phyloP scores from a whole-genome alignment of 2,329 filamentous ascomycete genomes.

The Talaromyces islandicus region DNA sequence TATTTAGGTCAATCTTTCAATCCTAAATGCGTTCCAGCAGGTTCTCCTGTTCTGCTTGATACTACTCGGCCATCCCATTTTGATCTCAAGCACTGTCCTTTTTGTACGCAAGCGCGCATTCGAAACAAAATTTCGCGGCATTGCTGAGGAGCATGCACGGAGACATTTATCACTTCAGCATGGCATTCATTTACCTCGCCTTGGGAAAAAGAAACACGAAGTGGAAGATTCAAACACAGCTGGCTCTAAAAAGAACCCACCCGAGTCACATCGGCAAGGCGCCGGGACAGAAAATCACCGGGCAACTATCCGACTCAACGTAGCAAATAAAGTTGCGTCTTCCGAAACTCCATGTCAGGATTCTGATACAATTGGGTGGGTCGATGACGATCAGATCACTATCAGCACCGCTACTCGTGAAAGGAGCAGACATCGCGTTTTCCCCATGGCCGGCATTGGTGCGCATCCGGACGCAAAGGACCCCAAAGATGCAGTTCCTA shows the following conservation, averaged over 20 bases:
- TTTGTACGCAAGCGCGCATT: slow-evolving; percentile 57
- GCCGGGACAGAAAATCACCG: not conserved
- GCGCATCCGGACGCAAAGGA: slow-evolving; percentile 29
- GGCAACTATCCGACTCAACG: not conserved
- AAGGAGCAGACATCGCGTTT: slow-evolving; percentile 20
- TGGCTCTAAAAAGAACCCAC: not conserved
- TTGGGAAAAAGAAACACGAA: not conserved
- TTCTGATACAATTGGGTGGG: slow-evolving; percentile 19
- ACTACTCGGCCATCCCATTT: slow-evolving; percentile 60
- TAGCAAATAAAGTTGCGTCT: not conserved
- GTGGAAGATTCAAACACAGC: not conserved
- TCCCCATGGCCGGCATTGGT: slow-evolving; percentile 31
- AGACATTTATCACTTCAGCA: slow-evolving; percentile 7
- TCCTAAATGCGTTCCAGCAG: slow-evolving; percentile 64
- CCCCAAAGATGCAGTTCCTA: slow-evolving; percentile 22
- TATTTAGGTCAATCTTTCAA: slow-evolving; percentile 43
- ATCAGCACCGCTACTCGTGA: slow-evolving; percentile 14
- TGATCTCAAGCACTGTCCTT: slow-evolving; percentile 61
- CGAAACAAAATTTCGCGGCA: slow-evolving; percentile 52
- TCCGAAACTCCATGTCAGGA: not conserved
- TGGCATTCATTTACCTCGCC: not conserved
- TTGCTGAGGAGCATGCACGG: slow-evolving; percentile 36
- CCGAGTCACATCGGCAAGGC: not conserved
- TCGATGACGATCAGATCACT: slow-evolving; percentile 26
- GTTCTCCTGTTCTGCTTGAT: slow-evolving; percentile 59